phyloP scores from a whole-genome alignment of 2,329 filamentous ascomycete genomes.

The Xylariaceae sp. region DNA sequence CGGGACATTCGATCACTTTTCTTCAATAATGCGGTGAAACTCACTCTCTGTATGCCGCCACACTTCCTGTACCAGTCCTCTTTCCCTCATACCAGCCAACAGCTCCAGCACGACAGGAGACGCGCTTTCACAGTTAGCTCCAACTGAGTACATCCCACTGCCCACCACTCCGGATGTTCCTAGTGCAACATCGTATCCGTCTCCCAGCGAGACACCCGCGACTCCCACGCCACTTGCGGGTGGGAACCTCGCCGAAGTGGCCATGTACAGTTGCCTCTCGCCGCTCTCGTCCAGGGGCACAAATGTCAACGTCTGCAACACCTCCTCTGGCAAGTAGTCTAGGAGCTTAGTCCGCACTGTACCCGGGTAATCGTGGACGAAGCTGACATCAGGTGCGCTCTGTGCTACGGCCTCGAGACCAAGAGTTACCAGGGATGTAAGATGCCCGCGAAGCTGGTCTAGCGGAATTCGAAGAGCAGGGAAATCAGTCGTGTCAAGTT shows the following conservation, averaged over 20 bases:
- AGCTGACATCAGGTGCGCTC: constrained; percentile 15
- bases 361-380: constrained; percentile 27
- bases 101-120: background rate
- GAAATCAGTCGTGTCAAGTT: constrained; percentile 21
- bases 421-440: constrained; percentile 23
- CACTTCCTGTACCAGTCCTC: constrained; percentile 17
- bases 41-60: constrained; percentile 23
- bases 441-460: constrained; percentile 21
- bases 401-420: constrained; percentile 20
- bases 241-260: constrained; percentile 24
- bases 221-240: background rate
- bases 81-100: constrained; percentile 1
- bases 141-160: constrained; percentile 24
- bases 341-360: constrained; percentile 25
- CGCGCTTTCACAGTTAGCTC: constrained; percentile 17
- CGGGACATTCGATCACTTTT: background rate
- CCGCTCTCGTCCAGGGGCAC: constrained; percentile 22
- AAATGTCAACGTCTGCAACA: constrained; percentile 8
- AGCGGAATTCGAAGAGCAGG: constrained; percentile 10
- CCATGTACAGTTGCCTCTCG: constrained; percentile 21
- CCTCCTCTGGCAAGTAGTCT: constrained; percentile 16
- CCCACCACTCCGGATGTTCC: constrained; percentile 15
- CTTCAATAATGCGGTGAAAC: constrained; percentile 13
- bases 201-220: constrained; percentile 7
- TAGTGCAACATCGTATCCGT: constrained; percentile 3